Base-by-base conservation (phyloP, 495 filamentous ascomycete genomes). In the Parathielavia hyrcaniae region DNA sequence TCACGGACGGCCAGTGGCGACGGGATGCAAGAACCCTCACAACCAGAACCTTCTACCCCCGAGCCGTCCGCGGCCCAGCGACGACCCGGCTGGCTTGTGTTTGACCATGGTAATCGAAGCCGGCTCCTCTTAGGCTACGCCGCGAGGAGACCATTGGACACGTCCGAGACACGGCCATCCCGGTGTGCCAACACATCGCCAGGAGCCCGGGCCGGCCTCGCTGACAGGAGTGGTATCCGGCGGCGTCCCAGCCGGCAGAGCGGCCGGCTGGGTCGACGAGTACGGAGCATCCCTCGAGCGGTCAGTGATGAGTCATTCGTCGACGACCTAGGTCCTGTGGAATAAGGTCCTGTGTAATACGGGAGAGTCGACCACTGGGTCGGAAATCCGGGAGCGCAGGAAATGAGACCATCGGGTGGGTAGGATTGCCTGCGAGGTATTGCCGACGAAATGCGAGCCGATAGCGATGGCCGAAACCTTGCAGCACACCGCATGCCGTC, bases 161-260 rank as follows among this genome's bases (percentile, higher is more conserved):
- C 11, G 7, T 6, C 22, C 14, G 40, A 43, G n/a, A 7, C n/a
- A n/a, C n/a, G 14, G 40, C n/a, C 14, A n/a, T 43, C 40, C 1
- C 5, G 16, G 40, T 47, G 45, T 56, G 53, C 43, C 53, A 56
- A 20, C 44, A 20, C 54, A 50, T 55, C 53, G 23, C 43, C 43
- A 48, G 10, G 41, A 1, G 23, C 23, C 14, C 52, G 17, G 40
- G 39, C 39, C 39, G 23, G 50, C 17, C 26, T 17, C 41, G 19
- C 16, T 34, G n/a, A 51, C 34, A 20, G n/a, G 3, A 36, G 8
- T n/a, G 34, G 38, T 22, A 39, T 39, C 9, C 19, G 13, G 34
- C 17, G 34, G 7, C 30, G 32, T 47, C 17, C 26, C 13, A 39
- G 17, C 43, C 34, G 34, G 43, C 17, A 23, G 39, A 26, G 34